phyloP scores from a whole-genome alignment of 1,139 yeast genomes.

The Yamadazyma buinensis region DNA sequence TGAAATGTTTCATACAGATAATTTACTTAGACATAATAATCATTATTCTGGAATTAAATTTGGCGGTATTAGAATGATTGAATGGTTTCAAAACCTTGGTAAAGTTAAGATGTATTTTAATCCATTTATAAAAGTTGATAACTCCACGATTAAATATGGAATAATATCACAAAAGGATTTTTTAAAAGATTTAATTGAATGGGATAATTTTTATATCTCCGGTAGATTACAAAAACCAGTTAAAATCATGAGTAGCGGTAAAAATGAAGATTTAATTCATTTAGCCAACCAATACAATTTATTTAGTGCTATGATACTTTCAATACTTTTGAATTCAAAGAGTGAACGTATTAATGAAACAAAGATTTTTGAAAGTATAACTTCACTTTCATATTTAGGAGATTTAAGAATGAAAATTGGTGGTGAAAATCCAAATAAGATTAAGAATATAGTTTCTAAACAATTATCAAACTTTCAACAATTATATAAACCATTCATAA shows the following conservation, averaged over 20 bases:
- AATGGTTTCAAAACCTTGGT: constrained; percentile 66
- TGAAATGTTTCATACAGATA: constrained; percentile 68
- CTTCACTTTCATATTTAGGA: constrained; percentile 82
- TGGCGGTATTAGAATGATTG: constrained; percentile 59
- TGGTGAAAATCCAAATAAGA: constrained; percentile 89
- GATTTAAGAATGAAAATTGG: constrained; percentile 86
- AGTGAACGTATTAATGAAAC: constrained; percentile 48
- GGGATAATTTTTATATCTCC: constrained; percentile 85
- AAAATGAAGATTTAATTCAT: constrained; percentile 33
- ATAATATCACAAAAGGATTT: constrained; percentile 63
- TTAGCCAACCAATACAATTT: constrained; percentile 74
- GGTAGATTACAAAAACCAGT: constrained; percentile 96
- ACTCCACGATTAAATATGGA: constrained; percentile 76
- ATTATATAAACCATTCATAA: constrained; percentile 64
- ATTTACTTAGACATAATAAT: constrained; percentile 57
- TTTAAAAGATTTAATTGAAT: constrained; percentile 65
- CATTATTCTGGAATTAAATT: constrained; percentile 73
- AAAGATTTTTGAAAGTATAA: constrained; percentile 70
- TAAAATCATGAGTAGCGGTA: constrained; percentile 23
- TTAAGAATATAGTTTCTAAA: constrained; percentile 75
- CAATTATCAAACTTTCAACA: constrained; percentile 66
- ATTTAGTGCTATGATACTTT: constrained; percentile 73
- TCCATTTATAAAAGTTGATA: constrained; percentile 66
- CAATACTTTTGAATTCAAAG: constrained; percentile 46
- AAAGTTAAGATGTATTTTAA: constrained; percentile 86